Evolutionary conservation across 2,329 filamentous ascomycete genomes (phyloP), one percentile per base, ranked within the genome.

Genomic region (Aureobasidium sp.): DNA sequence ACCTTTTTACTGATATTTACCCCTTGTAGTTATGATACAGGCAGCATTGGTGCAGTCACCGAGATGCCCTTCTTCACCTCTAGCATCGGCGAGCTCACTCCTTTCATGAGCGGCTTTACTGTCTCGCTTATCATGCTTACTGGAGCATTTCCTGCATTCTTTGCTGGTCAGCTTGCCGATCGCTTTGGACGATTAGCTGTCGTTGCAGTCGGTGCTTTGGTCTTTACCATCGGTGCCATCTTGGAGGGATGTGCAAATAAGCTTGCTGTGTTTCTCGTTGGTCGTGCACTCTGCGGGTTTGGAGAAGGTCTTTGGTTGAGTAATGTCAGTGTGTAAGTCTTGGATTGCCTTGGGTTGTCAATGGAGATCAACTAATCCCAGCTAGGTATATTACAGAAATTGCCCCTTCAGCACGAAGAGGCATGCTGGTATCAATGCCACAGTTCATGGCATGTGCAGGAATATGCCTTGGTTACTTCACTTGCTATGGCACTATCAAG

Each of bases 91-190:
- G 59, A 62, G 4, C 68, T 79, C 30, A 77, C 77, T 0, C 68
- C 79, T 1, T 74, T 72, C 0, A 63, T 81, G 4, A 75, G 78
- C 49, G 81, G 81, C 0, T 69, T 83, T 14, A 75, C 78, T 1
- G 79, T 85, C 3, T 83, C 80, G 0, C 72, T 74, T 2, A 79
- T 84, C 52, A 66, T 84, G 44, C 70, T 84, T 14, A 74, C 78
- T 0, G 80, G 74, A 3, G 74, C 76, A 0, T 48, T 79, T 0
- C 74, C 79, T 0, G 78, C 78, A 0, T 68, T 83, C 35, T 76
- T 82, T 55, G 78, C 77, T 0, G 80, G 80, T 0, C 71, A 76
- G 48, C 64, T 83, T 1, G 79, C 80, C 1, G 79, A 84, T 60
- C 65, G 66, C 10, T 66, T 77, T 4, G 80, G 80, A 0, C 70